These are phyloP conservation scores for Xylariaceae sp. DNA, from an alignment of 2,329 filamentous ascomycete species.

Conservation along the genomic window DNA sequence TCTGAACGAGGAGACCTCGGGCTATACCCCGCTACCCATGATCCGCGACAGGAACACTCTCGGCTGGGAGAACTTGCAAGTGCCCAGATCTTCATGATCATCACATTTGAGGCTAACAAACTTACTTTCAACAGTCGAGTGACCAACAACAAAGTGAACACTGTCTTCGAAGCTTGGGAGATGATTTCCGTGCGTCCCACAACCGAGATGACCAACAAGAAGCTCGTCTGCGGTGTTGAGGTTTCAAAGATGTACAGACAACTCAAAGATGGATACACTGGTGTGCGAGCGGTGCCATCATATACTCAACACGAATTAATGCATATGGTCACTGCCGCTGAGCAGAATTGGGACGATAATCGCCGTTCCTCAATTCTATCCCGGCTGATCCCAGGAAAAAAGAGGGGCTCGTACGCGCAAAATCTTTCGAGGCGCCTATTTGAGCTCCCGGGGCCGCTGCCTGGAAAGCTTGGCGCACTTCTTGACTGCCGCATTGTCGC, in stretches of 20 bases:
- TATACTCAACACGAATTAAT: conserved; percentile 16
- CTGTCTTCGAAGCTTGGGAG: conserved; percentile 13
- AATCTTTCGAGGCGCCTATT: conserved; percentile 14
- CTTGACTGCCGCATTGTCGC: conserved; percentile 18
- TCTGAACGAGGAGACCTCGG: too few species aligned
- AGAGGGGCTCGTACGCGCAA: conserved; percentile 9
- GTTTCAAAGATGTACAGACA: conserved; percentile 7
- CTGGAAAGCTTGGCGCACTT: conserved; percentile 17
- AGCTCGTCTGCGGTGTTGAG: conserved; percentile 11
- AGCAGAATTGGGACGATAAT: conserved; percentile 7
- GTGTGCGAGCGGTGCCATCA: conserved; percentile 15
- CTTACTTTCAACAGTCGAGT: conserved; percentile 4
- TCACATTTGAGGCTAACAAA: too few species aligned
- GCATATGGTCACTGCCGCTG: conserved; percentile 3
- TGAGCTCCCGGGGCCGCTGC: conserved; percentile 13
- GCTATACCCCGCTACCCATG: too few species aligned
- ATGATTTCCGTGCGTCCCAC: conserved; percentile 15
- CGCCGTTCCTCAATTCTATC: background rate
- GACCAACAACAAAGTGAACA: background rate
- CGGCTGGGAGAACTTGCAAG: conserved; percentile 3
- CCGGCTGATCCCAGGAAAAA: background rate
- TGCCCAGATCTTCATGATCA: background rate
- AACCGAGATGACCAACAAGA: conserved; percentile 10
- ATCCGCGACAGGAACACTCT: background rate
- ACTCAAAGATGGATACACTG: conserved; percentile 14